Conservation (phyloP, 148 eudicot genomes). For the Amaranthus palmeri region DNA sequence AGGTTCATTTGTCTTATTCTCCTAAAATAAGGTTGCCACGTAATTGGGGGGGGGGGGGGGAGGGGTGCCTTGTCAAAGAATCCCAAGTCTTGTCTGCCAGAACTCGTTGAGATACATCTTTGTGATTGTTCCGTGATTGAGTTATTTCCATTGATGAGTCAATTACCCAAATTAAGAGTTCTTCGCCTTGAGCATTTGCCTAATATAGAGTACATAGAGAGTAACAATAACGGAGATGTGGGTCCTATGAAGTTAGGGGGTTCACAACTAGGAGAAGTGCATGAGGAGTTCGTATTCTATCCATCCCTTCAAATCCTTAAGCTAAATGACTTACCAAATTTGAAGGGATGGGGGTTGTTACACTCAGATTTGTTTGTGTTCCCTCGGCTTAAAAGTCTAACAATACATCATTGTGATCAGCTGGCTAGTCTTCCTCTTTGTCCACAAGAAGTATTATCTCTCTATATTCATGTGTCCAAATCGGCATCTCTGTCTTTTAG, state of each 20-base stretch:
- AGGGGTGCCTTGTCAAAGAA: neutral
- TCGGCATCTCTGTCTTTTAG: too few species aligned
- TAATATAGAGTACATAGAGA: neutral
- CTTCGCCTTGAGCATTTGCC: neutral
- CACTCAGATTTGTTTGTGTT: neutral
- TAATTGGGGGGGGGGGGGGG: neutral
- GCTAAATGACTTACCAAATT: neutral
- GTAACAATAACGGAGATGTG: too few species aligned
- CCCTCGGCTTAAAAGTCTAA: neutral
- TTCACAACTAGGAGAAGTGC: too few species aligned
- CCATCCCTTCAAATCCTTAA: conserved; percentile 11
- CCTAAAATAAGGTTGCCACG: neutral
- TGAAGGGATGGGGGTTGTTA: conserved; percentile 13
- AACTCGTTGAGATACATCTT: neutral
- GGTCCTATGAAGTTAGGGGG: too few species aligned
- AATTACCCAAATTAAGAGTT: neutral
- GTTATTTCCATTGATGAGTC: neutral
- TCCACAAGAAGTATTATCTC: neutral
- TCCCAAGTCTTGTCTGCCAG: neutral
- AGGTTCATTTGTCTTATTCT: neutral
- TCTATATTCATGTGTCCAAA: too few species aligned
- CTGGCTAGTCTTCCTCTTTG: neutral
- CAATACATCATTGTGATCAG: neutral
- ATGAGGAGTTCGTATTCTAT: neutral
- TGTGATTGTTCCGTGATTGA: neutral